Percentiles rank a stretch among this genome's conserved stretches.
These are phyloP conservation scores for Astrocystis sublimbata DNA, from an alignment of 495 filamentous ascomycete genomes.

Conservation along the genomic window DNA sequence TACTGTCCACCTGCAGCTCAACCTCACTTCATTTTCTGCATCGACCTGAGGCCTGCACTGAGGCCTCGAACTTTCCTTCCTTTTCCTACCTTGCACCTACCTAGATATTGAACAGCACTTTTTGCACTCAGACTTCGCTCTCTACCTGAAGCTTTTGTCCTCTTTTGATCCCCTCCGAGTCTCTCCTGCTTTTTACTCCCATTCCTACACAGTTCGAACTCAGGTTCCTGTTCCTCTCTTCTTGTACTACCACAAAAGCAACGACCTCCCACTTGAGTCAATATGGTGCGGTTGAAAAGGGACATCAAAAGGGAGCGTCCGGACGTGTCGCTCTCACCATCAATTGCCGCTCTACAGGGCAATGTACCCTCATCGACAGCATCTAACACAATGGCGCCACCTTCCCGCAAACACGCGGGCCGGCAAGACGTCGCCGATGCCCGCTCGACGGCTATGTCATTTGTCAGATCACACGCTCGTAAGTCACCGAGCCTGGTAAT, in stretches of 20 bases:
- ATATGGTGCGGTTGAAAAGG: slow-evolving; percentile 1
- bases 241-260: background rate
- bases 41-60: too few relatives aligned
- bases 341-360: background rate
- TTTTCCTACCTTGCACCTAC: background rate
- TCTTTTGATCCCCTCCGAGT: too few relatives aligned
- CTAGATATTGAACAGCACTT: background rate
- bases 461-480: slow-evolving; percentile 31
- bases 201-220: background rate
- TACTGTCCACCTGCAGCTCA: too few relatives aligned
- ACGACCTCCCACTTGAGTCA: background rate
- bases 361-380: background rate
- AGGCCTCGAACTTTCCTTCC: background rate
- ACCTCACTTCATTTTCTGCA: background rate
- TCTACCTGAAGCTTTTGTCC: background rate
- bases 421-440: slow-evolving; percentile 17
- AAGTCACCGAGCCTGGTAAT: slow-evolving; percentile 8
- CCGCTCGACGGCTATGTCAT: slow-evolving; percentile 20
- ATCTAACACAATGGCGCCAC: slow-evolving; percentile 28
- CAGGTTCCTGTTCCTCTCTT: background rate
- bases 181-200: background rate
- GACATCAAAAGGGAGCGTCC: slow-evolving; percentile 2
- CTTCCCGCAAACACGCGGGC: slow-evolving; percentile 18
- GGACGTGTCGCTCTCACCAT: background rate
- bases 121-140: background rate